Evolutionary conservation across 164 flowering plant species (phyloP).

Genomic region (Sextonia rubra): DNA sequence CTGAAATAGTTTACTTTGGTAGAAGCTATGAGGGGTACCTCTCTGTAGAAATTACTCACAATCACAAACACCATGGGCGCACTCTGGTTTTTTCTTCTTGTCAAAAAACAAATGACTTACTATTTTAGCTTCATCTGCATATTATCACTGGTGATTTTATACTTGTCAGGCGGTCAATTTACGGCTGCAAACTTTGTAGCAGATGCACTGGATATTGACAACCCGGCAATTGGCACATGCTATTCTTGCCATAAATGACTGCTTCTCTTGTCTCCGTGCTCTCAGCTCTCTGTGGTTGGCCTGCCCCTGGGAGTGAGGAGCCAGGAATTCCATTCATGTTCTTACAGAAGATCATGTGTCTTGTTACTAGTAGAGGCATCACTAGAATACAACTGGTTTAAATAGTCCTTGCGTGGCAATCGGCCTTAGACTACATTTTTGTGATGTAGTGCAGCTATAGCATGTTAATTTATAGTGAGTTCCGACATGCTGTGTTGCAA

Average conservation of each 20-base stretch:
- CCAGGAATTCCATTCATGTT: background rate
- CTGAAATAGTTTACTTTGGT: too few species aligned
- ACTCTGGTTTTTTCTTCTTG: too few species aligned
- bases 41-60: too few species aligned
- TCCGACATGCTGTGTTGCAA: background rate
- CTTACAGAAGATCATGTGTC: background rate
- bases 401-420: too few species aligned
- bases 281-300: too few species aligned
- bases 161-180: slow-evolving; percentile 61
- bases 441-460: background rate
- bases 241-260: slow-evolving; percentile 58
- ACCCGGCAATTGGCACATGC: slow-evolving; percentile 85
- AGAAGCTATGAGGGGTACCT: too few species aligned
- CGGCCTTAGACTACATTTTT: background rate
- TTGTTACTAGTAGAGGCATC: background rate
- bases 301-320: slow-evolving; percentile 54
- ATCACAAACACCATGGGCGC: too few species aligned
- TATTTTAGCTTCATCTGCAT: too few species aligned
- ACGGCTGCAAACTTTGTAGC: slow-evolving; percentile 71
- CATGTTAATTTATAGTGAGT: background rate
- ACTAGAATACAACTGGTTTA: too few species aligned
- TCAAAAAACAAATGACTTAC: too few species aligned
- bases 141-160: background rate
- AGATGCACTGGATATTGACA: slow-evolving; percentile 65
- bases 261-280: slow-evolving; percentile 64